Evolutionary conservation across 2,329 filamentous ascomycete genomes (phyloP).

Genomic region (Alternaria panax): DNA sequence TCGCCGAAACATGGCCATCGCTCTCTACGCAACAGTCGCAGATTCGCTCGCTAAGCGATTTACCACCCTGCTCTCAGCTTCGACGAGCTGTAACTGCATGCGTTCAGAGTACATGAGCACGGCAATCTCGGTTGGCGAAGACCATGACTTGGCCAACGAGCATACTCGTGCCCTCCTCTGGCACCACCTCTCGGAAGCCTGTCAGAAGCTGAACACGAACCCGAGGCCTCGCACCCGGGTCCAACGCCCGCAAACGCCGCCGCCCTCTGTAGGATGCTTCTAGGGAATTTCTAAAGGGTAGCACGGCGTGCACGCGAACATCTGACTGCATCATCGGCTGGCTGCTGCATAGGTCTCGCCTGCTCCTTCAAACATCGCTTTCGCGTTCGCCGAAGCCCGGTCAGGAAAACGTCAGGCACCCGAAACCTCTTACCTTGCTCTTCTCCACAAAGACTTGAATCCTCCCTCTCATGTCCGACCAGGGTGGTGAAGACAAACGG

Average conservation of each 20-base stretch:
- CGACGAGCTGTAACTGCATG: constrained; percentile 10
- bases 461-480: background rate
- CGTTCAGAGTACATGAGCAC: constrained; percentile 10
- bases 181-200: constrained; percentile 9
- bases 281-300: constrained; percentile 14
- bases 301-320: constrained; percentile 9
- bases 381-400: background rate
- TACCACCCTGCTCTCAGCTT: constrained; percentile 6
- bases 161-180: constrained; percentile 7
- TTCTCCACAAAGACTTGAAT: background rate
- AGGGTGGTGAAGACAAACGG: background rate
- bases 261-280: constrained; percentile 13
- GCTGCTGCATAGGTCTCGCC: background rate
- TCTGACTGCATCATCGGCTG: background rate
- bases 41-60: constrained; percentile 10
- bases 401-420: background rate
- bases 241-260: constrained; percentile 10
- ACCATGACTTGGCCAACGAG: constrained; percentile 10
- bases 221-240: constrained; percentile 28
- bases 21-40: background rate
- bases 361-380: background rate
- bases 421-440: constrained; percentile 1
- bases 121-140: constrained; percentile 9
- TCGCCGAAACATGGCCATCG: background rate
- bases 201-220: constrained; percentile 20